Evolutionary conservation across 2,329 filamentous ascomycete genomes (phyloP).

Genomic region (Aschersonia sp.): DNA sequence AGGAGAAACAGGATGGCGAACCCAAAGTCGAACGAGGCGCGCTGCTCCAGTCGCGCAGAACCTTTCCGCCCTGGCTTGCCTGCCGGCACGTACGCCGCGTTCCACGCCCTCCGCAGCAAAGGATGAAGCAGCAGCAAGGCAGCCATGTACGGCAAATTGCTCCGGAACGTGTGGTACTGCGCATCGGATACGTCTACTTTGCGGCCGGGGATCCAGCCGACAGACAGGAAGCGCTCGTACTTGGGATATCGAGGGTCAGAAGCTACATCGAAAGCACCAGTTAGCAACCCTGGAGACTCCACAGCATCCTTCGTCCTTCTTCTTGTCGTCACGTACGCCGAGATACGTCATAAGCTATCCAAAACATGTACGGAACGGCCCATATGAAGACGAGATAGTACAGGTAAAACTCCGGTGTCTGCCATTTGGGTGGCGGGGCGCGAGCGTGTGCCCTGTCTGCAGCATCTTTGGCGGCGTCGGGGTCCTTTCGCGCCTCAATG

Average conservation of each 20-base stretch:
- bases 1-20: slow-evolving; percentile 71
- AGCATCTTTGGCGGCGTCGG: slow-evolving; percentile 17
- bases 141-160: slow-evolving; percentile 71
- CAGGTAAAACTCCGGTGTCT: slow-evolving; percentile 68
- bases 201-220: slow-evolving; percentile 85
- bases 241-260: slow-evolving; percentile 68
- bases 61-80: slow-evolving; percentile 23
- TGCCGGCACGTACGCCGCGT: slow-evolving; percentile 31
- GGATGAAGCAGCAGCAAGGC: slow-evolving; percentile 67
- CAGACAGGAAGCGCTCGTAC: slow-evolving; percentile 54
- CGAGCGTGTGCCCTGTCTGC: slow-evolving; percentile 22
- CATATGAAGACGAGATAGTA: slow-evolving; percentile 59
- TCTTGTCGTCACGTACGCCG: slow-evolving; percentile 39
- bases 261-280: slow-evolving; percentile 31
- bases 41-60: slow-evolving; percentile 47
- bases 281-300: background rate
- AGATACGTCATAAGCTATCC: slow-evolving; percentile 74
- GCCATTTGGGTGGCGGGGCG: slow-evolving; percentile 61
- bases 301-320: background rate
- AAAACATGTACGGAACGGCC: slow-evolving; percentile 76
- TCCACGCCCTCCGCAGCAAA: slow-evolving; percentile 58
- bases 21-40: slow-evolving; percentile 65
- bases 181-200: slow-evolving; percentile 84
- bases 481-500: slow-evolving; percentile 33
- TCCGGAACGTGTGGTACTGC: slow-evolving; percentile 75